phyloP scores from a whole-genome alignment of 192 early-diverging fungal species.

The Backusella parvicylindrica region DNA sequence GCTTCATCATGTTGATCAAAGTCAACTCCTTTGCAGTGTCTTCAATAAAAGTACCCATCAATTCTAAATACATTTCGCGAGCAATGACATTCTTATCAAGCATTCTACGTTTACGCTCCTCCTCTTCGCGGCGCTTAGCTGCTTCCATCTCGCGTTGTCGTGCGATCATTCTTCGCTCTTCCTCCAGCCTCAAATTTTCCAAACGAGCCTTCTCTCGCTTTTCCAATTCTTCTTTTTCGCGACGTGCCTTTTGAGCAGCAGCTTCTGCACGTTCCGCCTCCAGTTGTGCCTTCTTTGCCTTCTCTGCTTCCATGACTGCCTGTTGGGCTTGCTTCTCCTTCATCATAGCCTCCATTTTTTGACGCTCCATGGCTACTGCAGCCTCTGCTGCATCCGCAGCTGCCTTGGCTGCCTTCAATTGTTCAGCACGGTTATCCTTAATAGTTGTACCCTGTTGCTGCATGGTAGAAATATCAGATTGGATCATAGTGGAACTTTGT shows the following conservation, averaged over 20 bases:
- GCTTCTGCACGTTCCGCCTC: neutral
- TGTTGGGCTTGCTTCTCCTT: neutral
- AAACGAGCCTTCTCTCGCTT: neutral
- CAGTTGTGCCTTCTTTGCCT: neutral
- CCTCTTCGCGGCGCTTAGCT: neutral
- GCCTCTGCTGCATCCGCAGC: neutral
- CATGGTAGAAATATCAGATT: neutral
- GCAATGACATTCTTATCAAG: neutral
- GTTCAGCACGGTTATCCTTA: neutral
- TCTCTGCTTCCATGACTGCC: neutral
- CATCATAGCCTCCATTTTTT: neutral
- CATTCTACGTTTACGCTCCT: neutral
- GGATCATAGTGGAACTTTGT: neutral
- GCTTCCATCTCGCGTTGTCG: neutral
- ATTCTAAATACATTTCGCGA: neutral
- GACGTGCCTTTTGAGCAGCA: neutral
- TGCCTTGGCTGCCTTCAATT: neutral
- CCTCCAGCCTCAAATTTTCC: neutral
- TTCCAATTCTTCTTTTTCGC: neutral
- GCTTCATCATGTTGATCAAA: neutral
- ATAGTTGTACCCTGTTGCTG: neutral
- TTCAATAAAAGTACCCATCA: neutral
- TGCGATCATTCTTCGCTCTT: neutral
- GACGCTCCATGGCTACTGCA: neutral
- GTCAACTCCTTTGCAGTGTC: neutral